phyloP scores from a whole-genome alignment of 345 rosid species.

The Draba incana region DNA sequence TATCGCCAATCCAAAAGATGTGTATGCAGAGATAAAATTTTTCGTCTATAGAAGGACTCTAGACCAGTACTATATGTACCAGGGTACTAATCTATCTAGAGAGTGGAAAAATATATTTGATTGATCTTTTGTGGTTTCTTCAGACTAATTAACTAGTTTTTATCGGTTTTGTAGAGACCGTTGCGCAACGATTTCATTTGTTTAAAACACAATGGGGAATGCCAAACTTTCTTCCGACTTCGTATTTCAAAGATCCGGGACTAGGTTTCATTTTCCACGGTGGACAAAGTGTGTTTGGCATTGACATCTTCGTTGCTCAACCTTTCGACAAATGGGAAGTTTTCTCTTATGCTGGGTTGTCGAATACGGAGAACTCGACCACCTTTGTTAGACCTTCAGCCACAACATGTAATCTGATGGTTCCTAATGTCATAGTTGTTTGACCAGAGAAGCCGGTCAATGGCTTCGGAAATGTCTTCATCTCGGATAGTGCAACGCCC shows the following conservation, averaged over 20 bases:
- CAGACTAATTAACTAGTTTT: background rate
- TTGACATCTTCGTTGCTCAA: slow-evolving; percentile 21
- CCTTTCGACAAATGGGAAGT: slow-evolving; percentile 18
- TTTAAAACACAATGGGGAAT: background rate
- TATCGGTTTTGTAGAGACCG: slow-evolving; percentile 4
- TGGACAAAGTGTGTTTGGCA: slow-evolving; percentile 32
- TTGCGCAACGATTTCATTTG: slow-evolving; percentile 13
- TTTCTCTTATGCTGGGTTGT: slow-evolving; percentile 21
- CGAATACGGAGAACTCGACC: too few relatives aligned
- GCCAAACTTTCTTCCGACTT: slow-evolving; percentile 8
- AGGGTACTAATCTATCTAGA: background rate
- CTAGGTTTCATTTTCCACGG: slow-evolving; percentile 22
- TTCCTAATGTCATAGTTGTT: too few relatives aligned
- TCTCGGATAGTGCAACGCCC: too few relatives aligned
- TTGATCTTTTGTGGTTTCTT: slow-evolving; percentile 8
- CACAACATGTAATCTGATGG: too few relatives aligned
- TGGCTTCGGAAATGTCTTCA: too few relatives aligned
- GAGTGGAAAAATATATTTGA: background rate
- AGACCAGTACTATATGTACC: background rate
- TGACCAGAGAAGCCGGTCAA: too few relatives aligned
- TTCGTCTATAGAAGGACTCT: background rate
- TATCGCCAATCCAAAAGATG: background rate
- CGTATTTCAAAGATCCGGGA: background rate
- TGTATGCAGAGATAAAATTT: slow-evolving; percentile 20
- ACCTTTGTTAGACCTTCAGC: too few relatives aligned